Percentiles rank a stretch among this genome's conserved stretches.
phyloP scores from a whole-genome alignment of 371 early-diverging fungal species.

The Circinella umbellata region DNA sequence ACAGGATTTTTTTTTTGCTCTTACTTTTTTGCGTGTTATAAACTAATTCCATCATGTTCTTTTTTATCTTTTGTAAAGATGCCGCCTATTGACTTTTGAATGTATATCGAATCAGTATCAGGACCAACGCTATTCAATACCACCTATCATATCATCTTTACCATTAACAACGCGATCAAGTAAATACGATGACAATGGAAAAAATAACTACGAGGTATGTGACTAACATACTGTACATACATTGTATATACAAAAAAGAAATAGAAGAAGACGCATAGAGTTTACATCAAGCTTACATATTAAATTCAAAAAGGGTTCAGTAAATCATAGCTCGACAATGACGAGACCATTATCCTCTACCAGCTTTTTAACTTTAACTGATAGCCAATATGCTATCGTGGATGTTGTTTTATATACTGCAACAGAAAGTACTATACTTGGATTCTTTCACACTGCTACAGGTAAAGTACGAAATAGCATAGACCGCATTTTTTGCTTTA shows the following conservation, averaged over 20 bases:
- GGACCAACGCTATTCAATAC: not conserved
- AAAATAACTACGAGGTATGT: too few relatives aligned
- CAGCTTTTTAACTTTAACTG: not conserved
- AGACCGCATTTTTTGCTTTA: too few relatives aligned
- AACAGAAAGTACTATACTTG: conserved; percentile 55
- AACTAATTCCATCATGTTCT: not conserved
- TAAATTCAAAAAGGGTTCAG: too few relatives aligned
- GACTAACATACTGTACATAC: too few relatives aligned
- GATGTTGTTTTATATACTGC: conserved; percentile 62
- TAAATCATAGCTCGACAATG: too few relatives aligned
- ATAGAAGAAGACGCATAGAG: too few relatives aligned
- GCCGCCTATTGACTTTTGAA: conserved; percentile 16
- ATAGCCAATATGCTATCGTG: conserved; percentile 48
- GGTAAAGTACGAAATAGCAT: conserved; percentile 15
- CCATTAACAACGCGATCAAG: too few relatives aligned
- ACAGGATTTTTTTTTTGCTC: not conserved
- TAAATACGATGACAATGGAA: too few relatives aligned
- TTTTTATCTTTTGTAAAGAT: conserved; percentile 5
- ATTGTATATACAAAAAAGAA: too few relatives aligned
- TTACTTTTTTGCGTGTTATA: too few relatives aligned
- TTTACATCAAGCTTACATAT: too few relatives aligned
- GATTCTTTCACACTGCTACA: conserved; percentile 53
- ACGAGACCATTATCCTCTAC: not conserved
- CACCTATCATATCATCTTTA: not conserved
- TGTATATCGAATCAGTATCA: conserved; percentile 3